Evolutionary conservation across 768 basidiomycete genomes (phyloP).

Genomic region (Tulasnella sp.): DNA sequence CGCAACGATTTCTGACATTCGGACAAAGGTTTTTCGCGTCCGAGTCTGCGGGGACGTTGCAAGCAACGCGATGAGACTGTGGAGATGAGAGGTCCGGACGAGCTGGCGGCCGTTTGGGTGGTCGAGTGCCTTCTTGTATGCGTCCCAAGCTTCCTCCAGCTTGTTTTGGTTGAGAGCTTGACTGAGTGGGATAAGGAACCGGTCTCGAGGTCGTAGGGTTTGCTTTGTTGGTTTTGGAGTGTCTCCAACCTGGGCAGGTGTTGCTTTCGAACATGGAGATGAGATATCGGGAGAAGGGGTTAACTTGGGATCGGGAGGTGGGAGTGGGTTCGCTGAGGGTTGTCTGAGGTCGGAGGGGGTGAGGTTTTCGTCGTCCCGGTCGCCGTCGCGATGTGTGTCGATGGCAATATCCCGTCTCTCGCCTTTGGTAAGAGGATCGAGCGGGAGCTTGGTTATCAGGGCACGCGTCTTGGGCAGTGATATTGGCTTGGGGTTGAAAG

Average conservation of each 20-base stretch:
- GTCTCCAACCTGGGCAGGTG: not conserved
- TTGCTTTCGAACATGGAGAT: not conserved
- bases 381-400: too few relatives aligned
- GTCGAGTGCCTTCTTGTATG: not conserved
- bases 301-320: too few relatives aligned
- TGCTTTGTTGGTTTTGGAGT: not conserved
- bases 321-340: too few relatives aligned
- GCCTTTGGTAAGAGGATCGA: not conserved
- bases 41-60: slow-evolving; percentile 38
- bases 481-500: too few relatives aligned
- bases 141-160: not conserved
- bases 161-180: not conserved
- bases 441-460: not conserved
- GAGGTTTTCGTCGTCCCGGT: not conserved
- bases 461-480: not conserved
- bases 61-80: slow-evolving; percentile 48
- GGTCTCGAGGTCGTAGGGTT: not conserved
- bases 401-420: too few relatives aligned
- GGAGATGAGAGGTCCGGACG: slow-evolving; percentile 29
- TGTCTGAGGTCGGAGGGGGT: too few relatives aligned
- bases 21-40: slow-evolving; percentile 47
- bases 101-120: not conserved
- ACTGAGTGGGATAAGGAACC: not conserved
- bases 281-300: too few relatives aligned
- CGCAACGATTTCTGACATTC: slow-evolving; percentile 52